A percentile compares a stretch with the other conserved stretches of the same genome.
Conservation (phyloP, 129 eudicot species). For the Deinandra increscens region DNA sequence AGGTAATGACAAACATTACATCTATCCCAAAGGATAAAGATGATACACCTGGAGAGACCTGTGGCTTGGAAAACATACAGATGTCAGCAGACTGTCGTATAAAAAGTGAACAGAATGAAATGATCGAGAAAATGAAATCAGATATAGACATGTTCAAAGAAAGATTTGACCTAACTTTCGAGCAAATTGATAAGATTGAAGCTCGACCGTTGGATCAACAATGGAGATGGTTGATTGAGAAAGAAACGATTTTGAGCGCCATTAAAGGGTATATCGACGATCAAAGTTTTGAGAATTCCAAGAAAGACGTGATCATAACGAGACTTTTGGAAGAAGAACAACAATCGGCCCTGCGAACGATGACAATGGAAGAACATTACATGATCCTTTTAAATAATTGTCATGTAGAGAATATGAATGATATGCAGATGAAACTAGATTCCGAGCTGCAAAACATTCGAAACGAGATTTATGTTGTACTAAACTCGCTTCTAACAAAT, state of each 20-base stretch:
- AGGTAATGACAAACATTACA: no score
- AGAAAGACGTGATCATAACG: conserved; percentile 40
- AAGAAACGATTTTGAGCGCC: conserved; percentile 33
- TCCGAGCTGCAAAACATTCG: conserved; percentile 21
- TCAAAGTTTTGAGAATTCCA: conserved; percentile 13
- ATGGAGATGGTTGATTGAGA: conserved; percentile 50
- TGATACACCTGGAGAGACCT: no score
- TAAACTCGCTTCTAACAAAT: not conserved
- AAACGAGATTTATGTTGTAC: not conserved
- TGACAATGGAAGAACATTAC: conserved; percentile 47
- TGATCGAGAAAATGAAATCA: conserved; percentile 47
- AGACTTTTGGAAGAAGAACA: conserved; percentile 37
- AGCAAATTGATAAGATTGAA: conserved; percentile 47
- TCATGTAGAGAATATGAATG: conserved; percentile 29
- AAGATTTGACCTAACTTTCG: conserved; percentile 48
- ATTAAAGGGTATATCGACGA: conserved; percentile 45
- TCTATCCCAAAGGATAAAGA: no score
- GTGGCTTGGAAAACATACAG: not conserved
- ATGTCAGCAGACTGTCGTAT: no score
- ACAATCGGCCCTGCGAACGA: conserved; percentile 21
- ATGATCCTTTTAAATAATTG: conserved; percentile 36
- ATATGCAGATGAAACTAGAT: conserved; percentile 10
- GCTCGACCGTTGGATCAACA: conserved; percentile 46
- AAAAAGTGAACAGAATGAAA: conserved; percentile 24
- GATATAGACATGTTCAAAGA: conserved; percentile 54